phyloP scores from a whole-genome alignment of 2,329 filamentous ascomycete genomes.

The Diaporthe helianthi region DNA sequence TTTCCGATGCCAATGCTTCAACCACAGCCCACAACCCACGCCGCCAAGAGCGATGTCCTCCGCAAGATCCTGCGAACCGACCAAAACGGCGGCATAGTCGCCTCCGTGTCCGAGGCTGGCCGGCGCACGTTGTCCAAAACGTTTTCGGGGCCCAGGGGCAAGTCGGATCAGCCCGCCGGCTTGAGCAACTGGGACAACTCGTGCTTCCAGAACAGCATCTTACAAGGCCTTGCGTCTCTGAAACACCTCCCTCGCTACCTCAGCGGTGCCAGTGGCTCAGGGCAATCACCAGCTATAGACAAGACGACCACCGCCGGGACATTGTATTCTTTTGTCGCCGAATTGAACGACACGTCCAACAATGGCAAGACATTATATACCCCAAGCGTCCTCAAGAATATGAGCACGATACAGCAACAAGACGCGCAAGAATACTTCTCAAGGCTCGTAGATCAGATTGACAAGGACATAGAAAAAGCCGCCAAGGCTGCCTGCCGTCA shows the following conservation, averaged over 20 bases:
- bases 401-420: slow-evolving; percentile 96
- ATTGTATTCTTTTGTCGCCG: slow-evolving; percentile 71
- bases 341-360: slow-evolving; percentile 73
- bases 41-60: slow-evolving; percentile 70
- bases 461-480: slow-evolving; percentile 73
- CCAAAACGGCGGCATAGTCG: slow-evolving; percentile 58
- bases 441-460: slow-evolving; percentile 83
- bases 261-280: slow-evolving; percentile 47
- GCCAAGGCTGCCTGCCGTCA: slow-evolving; percentile 44
- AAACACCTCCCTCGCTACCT: slow-evolving; percentile 74
- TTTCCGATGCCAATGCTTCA: slow-evolving; percentile 49
- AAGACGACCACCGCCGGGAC: slow-evolving; percentile 51
- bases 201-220: slow-evolving; percentile 96
- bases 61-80: slow-evolving; percentile 68
- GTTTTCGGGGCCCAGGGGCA: slow-evolving; percentile 52
- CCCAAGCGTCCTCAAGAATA: slow-evolving; percentile 80
- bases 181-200: slow-evolving; percentile 94
- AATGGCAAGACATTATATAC: slow-evolving; percentile 84
- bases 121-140: slow-evolving; percentile 62
- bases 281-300: not conserved
- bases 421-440: slow-evolving; percentile 98
- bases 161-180: slow-evolving; percentile 63
- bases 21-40: slow-evolving; percentile 52
- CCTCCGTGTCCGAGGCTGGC: slow-evolving; percentile 64
- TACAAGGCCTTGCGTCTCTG: slow-evolving; percentile 83